Evolutionary conservation across 139 green algal species (phyloP), one percentile per base, ranked within the genome.

Genomic region (Spirogloea muscicola): DNA sequence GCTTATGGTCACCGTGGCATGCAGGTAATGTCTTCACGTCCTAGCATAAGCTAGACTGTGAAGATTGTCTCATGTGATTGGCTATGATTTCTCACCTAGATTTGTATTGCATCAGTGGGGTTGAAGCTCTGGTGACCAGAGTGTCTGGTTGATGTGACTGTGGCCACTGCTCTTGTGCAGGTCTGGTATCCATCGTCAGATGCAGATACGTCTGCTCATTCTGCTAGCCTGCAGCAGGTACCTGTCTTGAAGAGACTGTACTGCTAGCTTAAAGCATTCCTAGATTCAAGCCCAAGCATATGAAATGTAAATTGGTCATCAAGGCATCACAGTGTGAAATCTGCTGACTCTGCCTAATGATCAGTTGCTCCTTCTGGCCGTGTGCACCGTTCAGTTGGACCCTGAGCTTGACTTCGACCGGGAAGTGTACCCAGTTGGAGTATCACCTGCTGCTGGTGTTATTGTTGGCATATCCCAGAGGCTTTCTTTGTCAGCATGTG

Each of bases 341-440:
- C n/a, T n/a, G n/a, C n/a, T n/a, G n/a, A n/a, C n/a, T n/a, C n/a
- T n/a, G n/a, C n/a, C n/a, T n/a, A n/a, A n/a, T n/a, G n/a, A n/a
- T n/a, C n/a, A n/a, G n/a, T n/a, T n/a, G n/a, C n/a, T n/a, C n/a
- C n/a, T 10, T 51, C 43, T 10, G 43, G 43, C 10, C 43, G 43
- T 51, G 43, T 51, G 43, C 10, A 42, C 10, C 10, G 10, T 29
- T 29, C 59, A 77, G 65, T 10, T 80, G 2, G 93, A 98, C 80
- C 89, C 92, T 0, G 93, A 98, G 89, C 89, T 98, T 18, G 93
- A 96, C 68, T 98, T 98, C 74, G 93, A 98, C 82, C 68, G 84
- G n/a, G 82, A 87, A 75, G 91, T 96, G 42, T 97, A 96, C 77
- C 93, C 93, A 0, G 81, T 97, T 29, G 90, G 91, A 38, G 85